Evolutionary conservation across 345 rosid genomes (phyloP).

Genomic region (Aurinia saxatilis): DNA sequence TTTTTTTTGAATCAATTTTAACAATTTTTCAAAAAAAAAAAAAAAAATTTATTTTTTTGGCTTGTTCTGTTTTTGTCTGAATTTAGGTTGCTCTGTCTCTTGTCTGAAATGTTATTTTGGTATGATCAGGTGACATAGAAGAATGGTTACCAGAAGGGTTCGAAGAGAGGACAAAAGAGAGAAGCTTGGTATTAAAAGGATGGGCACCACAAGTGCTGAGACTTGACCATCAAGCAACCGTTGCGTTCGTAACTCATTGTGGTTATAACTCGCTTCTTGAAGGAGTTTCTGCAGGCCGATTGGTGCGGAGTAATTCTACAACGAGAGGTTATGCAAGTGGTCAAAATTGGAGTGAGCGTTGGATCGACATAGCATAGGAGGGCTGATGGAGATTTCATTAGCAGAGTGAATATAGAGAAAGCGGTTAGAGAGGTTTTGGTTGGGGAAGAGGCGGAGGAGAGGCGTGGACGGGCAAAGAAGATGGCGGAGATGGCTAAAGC

Average conservation of each 20-base stretch:
- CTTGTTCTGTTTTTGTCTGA: neutral
- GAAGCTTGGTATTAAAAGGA: conserved; percentile 31
- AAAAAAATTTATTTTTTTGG: too few species aligned
- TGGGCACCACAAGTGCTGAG: conserved; percentile 49
- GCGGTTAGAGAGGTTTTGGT: conserved; percentile 24
- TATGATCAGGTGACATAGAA: conserved; percentile 4
- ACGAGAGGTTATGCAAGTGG: conserved; percentile 37
- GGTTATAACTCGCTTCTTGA: conserved; percentile 50
- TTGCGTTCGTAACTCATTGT: conserved; percentile 45
- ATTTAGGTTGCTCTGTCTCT: too few species aligned
- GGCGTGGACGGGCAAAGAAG: conserved; percentile 18
- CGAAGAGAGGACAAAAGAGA: conserved; percentile 27
- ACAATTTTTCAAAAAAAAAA: too few species aligned
- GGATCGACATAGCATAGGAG: conserved; percentile 27
- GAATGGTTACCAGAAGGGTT: conserved; percentile 36
- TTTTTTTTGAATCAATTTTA: too few species aligned
- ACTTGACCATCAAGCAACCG: conserved; percentile 38
- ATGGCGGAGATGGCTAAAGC: conserved; percentile 30
- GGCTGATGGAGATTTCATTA: conserved; percentile 4
- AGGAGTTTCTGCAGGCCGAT: conserved; percentile 38
- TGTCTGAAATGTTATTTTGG: neutral
- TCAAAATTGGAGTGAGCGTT: conserved; percentile 30
- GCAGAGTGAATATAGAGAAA: conserved; percentile 25
- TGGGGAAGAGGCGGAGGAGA: conserved; percentile 40
- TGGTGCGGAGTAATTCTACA: conserved; percentile 39